Percentiles rank a stretch among this genome's conserved stretches.
These are phyloP conservation scores for Colletotrichum plurivorum DNA, from an alignment of 2,329 filamentous ascomycete species.

Conservation along the genomic window DNA sequence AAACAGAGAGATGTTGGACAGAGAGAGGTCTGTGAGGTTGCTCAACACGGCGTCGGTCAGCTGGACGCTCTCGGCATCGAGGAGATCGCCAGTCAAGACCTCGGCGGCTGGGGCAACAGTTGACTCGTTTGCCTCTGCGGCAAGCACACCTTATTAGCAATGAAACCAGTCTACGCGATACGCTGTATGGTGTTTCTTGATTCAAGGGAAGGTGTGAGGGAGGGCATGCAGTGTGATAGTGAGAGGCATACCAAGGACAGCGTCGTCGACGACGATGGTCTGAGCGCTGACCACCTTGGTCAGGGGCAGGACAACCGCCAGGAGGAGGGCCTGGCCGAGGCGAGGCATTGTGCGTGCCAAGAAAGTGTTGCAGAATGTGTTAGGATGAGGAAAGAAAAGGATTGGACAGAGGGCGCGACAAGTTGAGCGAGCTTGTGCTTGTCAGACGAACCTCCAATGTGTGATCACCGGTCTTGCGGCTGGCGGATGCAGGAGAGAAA, in stretches of 20 bases:
- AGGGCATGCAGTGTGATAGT: conserved; percentile 7
- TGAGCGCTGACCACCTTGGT: conserved; percentile 2
- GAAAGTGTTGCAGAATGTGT: background rate
- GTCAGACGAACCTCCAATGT: conserved; percentile 15
- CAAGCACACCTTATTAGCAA: background rate
- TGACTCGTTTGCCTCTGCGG: conserved; percentile 19
- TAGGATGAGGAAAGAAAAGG: background rate
- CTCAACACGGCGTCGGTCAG: conserved; percentile 50
- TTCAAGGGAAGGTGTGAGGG: background rate
- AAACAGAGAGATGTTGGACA: conserved; percentile 50
- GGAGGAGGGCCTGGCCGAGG: conserved; percentile 22
- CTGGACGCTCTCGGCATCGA: conserved; percentile 16
- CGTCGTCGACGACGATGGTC: conserved; percentile 28
- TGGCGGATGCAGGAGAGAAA: conserved; percentile 23
- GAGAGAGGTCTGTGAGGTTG: conserved; percentile 48
- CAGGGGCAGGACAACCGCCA: conserved; percentile 21
- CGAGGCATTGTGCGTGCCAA: conserved; percentile 23
- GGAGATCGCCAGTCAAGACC: conserved; percentile 12
- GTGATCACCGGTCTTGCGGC: conserved; percentile 18
- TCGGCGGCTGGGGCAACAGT: conserved; percentile 9
- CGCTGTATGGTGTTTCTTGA: background rate
- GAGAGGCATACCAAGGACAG: conserved; percentile 13
- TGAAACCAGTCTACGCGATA: background rate
- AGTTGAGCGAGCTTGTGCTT: conserved; percentile 4
- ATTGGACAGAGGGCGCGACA: conserved; percentile 24